Evolutionary conservation across 2,329 filamentous ascomycete genomes (phyloP).

Genomic region (Trichoderma brevicompactum): DNA sequence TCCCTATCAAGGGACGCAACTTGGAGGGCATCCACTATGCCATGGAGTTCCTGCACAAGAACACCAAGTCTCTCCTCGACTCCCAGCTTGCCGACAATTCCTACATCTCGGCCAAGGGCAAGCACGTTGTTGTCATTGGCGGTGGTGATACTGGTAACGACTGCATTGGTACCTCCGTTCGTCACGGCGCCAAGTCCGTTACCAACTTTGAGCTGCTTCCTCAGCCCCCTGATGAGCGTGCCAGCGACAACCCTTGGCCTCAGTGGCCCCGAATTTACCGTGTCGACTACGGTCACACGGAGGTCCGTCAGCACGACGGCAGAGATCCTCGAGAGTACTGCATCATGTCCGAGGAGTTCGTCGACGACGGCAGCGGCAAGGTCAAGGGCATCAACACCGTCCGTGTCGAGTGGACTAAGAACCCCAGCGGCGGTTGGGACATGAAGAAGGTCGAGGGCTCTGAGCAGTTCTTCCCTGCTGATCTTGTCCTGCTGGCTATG

Average conservation of each 20-base stretch:
- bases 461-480: conserved; percentile 94
- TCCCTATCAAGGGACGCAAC: conserved; percentile 87
- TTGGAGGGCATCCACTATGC: conserved; percentile 91
- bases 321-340: conserved; percentile 96
- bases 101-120: conserved; percentile 94
- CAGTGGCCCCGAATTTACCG: conserved; percentile 98
- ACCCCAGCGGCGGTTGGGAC: conserved; percentile 87
- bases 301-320: conserved; percentile 95
- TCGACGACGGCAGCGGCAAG: conserved; percentile 82
- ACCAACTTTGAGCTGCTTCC: conserved; percentile 96
- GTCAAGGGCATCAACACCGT: conserved; percentile 97
- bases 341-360: conserved; percentile 97
- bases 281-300: conserved; percentile 95
- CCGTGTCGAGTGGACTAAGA: conserved; percentile 95
- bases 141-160: conserved; percentile 98
- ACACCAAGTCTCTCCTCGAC: conserved; percentile 96
- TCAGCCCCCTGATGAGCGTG: conserved; percentile 88
- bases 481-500: conserved; percentile 94
- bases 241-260: conserved; percentile 94
- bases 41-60: conserved; percentile 97
- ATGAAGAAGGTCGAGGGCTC: conserved; percentile 97
- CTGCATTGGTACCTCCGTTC: conserved; percentile 94
- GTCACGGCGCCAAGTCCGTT: conserved; percentile 93
- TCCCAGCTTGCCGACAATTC: conserved; percentile 80
- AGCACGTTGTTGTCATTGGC: conserved; percentile 94